These are phyloP conservation scores for Trametes cingulata DNA, from an alignment of 768 basidiomycete genomes.

Conservation along the genomic window DNA sequence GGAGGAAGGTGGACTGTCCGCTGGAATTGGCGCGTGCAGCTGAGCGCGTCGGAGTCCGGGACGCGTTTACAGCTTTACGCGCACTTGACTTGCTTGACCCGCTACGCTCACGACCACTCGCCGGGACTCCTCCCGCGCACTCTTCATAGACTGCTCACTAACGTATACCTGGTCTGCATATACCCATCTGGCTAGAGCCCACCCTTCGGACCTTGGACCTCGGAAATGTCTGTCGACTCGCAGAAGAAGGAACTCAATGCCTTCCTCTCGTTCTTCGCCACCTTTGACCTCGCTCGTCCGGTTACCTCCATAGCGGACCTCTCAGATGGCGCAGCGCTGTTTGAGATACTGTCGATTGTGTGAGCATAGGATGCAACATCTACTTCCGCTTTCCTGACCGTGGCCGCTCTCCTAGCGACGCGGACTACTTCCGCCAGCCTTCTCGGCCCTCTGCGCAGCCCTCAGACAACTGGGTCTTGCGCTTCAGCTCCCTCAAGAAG, in stretches of 20 bases:
- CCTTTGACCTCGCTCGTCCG: conserved; percentile 66
- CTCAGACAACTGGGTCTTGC: conserved; percentile 87
- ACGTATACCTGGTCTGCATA: conserved; percentile 18
- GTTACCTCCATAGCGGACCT: conserved; percentile 69
- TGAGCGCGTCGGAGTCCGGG: conserved; percentile 2
- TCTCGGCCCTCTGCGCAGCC: conserved; percentile 58
- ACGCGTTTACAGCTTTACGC: not conserved
- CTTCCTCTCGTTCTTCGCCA: conserved; percentile 78
- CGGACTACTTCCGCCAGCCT: conserved; percentile 71
- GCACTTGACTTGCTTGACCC: not conserved
- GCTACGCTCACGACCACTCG: conserved; percentile 7
- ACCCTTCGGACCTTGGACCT: conserved; percentile 7
- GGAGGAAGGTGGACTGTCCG: too few relatives aligned
- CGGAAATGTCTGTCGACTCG: conserved; percentile 33
- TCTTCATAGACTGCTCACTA: not conserved
- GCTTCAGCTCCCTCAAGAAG: conserved; percentile 80
- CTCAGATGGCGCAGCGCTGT: conserved; percentile 76
- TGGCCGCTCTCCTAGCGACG: conserved; percentile 53
- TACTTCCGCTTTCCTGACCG: not conserved
- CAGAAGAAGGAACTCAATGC: conserved; percentile 70
- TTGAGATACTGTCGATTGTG: conserved; percentile 76
- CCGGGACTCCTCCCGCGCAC: not conserved
- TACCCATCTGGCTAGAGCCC: conserved; percentile 14
- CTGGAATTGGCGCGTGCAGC: not conserved
- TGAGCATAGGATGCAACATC: conserved; percentile 41